A percentile compares a stretch with the other conserved stretches of the same genome.
These are phyloP conservation scores for Elsinoe arachidis DNA, from an alignment of 2,329 filamentous ascomycete species.

Conservation along the genomic window DNA sequence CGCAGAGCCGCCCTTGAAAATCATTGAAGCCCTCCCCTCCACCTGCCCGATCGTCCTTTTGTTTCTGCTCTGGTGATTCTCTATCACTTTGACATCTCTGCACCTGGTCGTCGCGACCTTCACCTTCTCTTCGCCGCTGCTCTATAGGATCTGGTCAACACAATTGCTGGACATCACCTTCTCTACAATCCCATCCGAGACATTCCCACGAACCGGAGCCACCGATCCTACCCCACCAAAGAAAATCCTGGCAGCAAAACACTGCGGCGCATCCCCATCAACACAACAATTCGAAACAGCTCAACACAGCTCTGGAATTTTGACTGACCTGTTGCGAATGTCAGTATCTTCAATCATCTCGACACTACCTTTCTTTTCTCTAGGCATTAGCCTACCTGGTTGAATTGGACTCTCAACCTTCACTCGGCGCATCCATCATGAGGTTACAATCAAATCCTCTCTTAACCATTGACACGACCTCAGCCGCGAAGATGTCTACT, in stretches of 20 bases:
- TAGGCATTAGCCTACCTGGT: constrained; percentile 1
- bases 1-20: constrained; percentile 10
- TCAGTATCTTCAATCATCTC: background rate
- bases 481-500: background rate
- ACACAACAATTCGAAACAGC: background rate
- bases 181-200: background rate
- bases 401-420: background rate
- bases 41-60: constrained; percentile 4
- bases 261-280: constrained; percentile 1
- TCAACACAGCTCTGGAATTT: background rate
- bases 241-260: background rate
- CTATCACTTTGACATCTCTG: background rate
- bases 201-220: background rate
- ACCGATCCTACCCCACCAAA: background rate
- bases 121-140: background rate
- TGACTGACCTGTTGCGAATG: constrained; percentile 2
- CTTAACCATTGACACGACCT: constrained; percentile 5
- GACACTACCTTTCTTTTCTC: background rate
- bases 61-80: constrained; percentile 5
- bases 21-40: background rate
- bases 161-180: background rate
- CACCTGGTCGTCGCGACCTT: background rate
- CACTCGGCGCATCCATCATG: background rate
- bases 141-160: background rate
- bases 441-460: background rate